Conservation (phyloP, 805 yeast genomes). For the Yamadazyma akitaensis region DNA sequence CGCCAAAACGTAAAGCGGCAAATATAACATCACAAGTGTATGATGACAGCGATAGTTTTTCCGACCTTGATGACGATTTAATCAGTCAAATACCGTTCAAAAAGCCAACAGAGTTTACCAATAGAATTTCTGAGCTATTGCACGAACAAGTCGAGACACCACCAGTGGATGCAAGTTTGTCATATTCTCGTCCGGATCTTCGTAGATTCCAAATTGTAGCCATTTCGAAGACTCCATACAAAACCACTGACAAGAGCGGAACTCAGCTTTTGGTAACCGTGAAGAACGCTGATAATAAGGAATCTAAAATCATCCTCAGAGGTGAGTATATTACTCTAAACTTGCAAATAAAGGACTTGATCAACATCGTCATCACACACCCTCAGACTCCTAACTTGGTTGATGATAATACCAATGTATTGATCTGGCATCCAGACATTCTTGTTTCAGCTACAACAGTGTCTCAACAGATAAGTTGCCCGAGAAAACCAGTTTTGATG, state of each 20-base stretch:
- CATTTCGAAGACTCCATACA: conserved; percentile 29
- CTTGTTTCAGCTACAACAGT: conserved; percentile 78
- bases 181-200: conserved; percentile 47
- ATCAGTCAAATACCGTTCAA: background rate
- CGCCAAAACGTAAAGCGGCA: background rate
- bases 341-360: conserved; percentile 49
- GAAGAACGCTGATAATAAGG: conserved; percentile 28
- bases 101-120: conserved; percentile 9
- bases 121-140: conserved; percentile 2
- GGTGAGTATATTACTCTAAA: conserved; percentile 59
- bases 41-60: background rate
- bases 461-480: conserved; percentile 72
- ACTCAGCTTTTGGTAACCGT: conserved; percentile 58
- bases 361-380: conserved; percentile 56
- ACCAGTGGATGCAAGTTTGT: conserved; percentile 29
- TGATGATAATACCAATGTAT: conserved; percentile 56
- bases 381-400: conserved; percentile 40
- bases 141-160: conserved; percentile 4
- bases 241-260: conserved; percentile 23
- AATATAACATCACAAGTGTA: background rate
- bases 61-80: background rate
- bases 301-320: conserved; percentile 48
- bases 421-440: conserved; percentile 81
- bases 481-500: conserved; percentile 63
- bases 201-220: conserved; percentile 44